Evolutionary conservation across 140 eudicot genomes (phyloP), one percentile per base, ranked within the genome.

Genomic region (Cichorium intybus): DNA sequence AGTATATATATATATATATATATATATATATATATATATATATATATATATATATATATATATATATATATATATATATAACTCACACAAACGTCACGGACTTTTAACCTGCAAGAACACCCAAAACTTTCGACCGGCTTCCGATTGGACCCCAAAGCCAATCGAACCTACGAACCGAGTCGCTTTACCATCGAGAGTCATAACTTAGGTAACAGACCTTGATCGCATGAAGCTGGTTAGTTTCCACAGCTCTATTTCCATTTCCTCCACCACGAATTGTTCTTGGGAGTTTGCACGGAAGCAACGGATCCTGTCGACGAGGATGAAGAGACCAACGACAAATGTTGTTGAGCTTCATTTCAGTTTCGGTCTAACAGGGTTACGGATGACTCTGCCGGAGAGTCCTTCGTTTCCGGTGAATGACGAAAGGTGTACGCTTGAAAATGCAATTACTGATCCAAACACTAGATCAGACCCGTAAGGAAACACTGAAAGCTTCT

Each of bases 391-490:
- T 6, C 51, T 37, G 4, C 99, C 99, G 39, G 95, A 93, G 1
- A 91, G 84, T 1, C 97, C 97, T 67, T 74, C 82, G 55, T 91
- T 91, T 12, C 96, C 96, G 0, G 51, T 15, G 23, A 87, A 87
- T 3, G 97, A 91, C 7, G 97, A 87, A 6, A 95, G 91, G 51
- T 91, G 96, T 26, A 91, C 52, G 24, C 67, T 81, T 12, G 96
- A 64, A 53, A 91, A 83, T 5, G 76, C 77, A 1, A 77, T 45
- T 4, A 90, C 96, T 0, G 88, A 66, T 0, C 88, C 76, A 14
- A 95, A 95, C 4, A 91, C 68, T 0, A 88, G 85, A 2, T 96
- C 97, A 2, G 84, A 82, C 27, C 87, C 86, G 74, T 77, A 88
- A 68, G 1, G 96, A 91, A 7, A 91, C 96, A 14, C 87, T 87